Evolutionary conservation across 805 yeast species (phyloP).

Genomic region (Yamadazyma nakazawae): DNA sequence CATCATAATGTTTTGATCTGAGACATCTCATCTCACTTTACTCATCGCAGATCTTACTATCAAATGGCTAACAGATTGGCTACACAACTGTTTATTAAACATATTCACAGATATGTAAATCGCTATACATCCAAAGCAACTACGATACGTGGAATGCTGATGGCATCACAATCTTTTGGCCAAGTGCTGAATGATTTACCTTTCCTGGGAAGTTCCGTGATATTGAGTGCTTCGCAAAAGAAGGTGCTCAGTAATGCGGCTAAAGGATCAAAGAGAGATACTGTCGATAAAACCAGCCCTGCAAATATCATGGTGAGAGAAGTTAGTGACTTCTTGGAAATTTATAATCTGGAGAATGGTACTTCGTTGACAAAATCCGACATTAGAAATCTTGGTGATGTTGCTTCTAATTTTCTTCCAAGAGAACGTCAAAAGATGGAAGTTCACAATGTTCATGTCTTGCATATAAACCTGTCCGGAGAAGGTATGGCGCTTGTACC

Average conservation of each 20-base stretch:
- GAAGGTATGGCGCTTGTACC: slow-evolving; percentile 35
- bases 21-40: background rate
- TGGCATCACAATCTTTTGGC: background rate
- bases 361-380: slow-evolving; percentile 13
- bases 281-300: slow-evolving; percentile 26
- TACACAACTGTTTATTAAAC: background rate
- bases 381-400: slow-evolving; percentile 18
- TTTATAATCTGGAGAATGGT: slow-evolving; percentile 4
- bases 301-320: slow-evolving; percentile 25
- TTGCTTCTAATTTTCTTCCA: slow-evolving; percentile 24
- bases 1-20: background rate
- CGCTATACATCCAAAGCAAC: background rate
- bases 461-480: slow-evolving; percentile 31
- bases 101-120: background rate
- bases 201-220: background rate
- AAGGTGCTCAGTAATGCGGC: background rate
- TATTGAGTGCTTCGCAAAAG: background rate
- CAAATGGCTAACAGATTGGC: background rate
- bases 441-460: slow-evolving; percentile 19
- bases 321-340: slow-evolving; percentile 19
- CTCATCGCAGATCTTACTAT: slow-evolving; percentile 1
- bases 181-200: background rate
- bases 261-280: slow-evolving; percentile 29
- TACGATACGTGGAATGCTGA: background rate
- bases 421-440: slow-evolving; percentile 17